These are phyloP conservation scores for Exserohilum rostratum DNA, from an alignment of 2,329 filamentous ascomycete genomes.

Conservation along the genomic window DNA sequence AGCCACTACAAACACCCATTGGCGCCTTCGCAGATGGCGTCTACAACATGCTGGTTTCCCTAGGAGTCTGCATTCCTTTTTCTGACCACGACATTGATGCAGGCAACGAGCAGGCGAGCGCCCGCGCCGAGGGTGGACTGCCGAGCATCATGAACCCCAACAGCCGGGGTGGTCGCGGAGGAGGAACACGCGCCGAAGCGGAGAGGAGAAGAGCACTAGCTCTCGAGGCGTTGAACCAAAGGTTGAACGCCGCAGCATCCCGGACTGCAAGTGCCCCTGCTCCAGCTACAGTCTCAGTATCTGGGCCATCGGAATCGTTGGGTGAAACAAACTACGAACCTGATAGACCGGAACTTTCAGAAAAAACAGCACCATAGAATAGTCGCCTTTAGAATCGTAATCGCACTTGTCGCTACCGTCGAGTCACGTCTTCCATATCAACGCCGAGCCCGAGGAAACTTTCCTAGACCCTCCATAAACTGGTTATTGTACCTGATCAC, in stretches of 20 bases:
- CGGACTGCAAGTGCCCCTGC: constrained; percentile 51
- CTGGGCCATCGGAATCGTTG: constrained; percentile 44
- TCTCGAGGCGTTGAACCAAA: constrained; percentile 88
- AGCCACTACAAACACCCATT: constrained; percentile 77
- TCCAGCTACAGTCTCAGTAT: constrained; percentile 40
- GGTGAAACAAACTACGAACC: constrained; percentile 53
- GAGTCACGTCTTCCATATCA: background rate
- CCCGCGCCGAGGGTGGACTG: constrained; percentile 65
- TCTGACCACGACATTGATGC: constrained; percentile 78
- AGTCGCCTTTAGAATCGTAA: background rate
- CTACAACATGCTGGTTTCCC: constrained; percentile 74
- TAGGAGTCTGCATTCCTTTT: constrained; percentile 85
- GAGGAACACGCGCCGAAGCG: constrained; percentile 82
- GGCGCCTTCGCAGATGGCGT: constrained; percentile 74
- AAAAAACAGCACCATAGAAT: constrained; percentile 28
- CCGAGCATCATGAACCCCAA: constrained; percentile 63
- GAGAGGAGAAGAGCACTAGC: constrained; percentile 88
- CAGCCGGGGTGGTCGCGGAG: constrained; percentile 56
- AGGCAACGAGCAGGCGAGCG: constrained; percentile 72
- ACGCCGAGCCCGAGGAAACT: background rate
- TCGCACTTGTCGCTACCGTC: background rate
- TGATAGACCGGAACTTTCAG: constrained; percentile 40
- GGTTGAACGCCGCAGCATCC: constrained; percentile 80
- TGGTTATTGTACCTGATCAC: background rate
- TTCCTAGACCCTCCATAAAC: background rate